Base-by-base conservation (phyloP, 2,329 filamentous ascomycete species). In the Pyricularia grisea region DNA sequence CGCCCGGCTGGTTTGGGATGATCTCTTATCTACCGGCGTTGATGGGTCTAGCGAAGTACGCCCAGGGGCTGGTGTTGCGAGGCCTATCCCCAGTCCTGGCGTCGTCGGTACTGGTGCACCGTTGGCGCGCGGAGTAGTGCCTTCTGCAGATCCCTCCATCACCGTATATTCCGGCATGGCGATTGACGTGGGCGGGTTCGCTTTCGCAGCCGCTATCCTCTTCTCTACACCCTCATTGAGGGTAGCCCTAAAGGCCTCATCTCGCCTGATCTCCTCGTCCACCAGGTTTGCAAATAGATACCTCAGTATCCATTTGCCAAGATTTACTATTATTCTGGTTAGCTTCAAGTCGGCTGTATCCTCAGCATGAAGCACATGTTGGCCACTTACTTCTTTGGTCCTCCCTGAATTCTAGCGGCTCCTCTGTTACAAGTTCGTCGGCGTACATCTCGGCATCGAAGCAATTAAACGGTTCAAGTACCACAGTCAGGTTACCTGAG, bases 361-460 rank as follows among this genome's bases (percentile, higher is more conserved):
- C 30, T 36, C 65, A 61, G 2, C 9, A 42, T 30, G 28, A 20
- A n/a, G 31, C 17, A n/a, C 30, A 25, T 55, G 17, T 6, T 28
- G 9, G n/a, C 36, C 4, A 78, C 89, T 76, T 85, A 94, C 92
- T 97, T 81, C 95, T 88, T 80, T 98, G 94, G 74, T 99, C 95
- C 74, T 98, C 94, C 69, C 91, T 85, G 75, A 97, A 97, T 14
- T 94, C 90, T 23, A 91, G 83, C n/a, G 87, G 82, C 71, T 93
- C 90, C 12, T 91, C 86, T 68, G 94, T 74, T 60, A 89, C 83
- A 50, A 96, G 81, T 79, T 98, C 94, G 76, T 99, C 95, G 0
- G 93, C 94, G 77, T 99, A 99, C 78, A 97, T 91, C 76, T 99
- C 95, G 20, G 94, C 95, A 79, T 99, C 95, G 74, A 99, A 99